Base-by-base conservation (phyloP, 2,329 filamentous ascomycete species). In the Diplocarpon mali region DNA sequence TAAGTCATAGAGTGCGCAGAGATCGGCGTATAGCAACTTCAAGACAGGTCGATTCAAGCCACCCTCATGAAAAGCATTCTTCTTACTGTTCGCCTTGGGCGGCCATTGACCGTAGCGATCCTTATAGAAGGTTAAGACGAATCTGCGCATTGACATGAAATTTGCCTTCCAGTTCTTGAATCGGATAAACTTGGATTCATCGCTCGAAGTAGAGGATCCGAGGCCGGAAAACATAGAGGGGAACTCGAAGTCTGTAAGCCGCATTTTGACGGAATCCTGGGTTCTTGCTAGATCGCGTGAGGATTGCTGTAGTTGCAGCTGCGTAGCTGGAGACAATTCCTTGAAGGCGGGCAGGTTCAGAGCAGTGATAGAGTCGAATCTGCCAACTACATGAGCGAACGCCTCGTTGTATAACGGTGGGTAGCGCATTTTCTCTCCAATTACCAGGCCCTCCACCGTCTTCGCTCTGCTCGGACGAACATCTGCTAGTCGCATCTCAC, bases 171-270 rank as follows among this genome's bases (percentile, higher is more conserved):
- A 96, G 24, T 76, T 73, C 62, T 88, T 87, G 69, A 93, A 96
- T 16, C 81, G 79, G 35, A 95, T 76, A 14, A 78, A 68, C 60
- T 81, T 89, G 51, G 85, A 80, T 62, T 94, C 87, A 1, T 72
- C 72, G 16, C 78, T 75, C 1, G 83, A 86, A 10, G 82, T 89
- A 3, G 87, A 94, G 62, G 81, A 88, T 58, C 86, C 90, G 53
- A 88, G 78, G 29, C 92, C 92, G 0, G 87, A 78, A 60, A 95
- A 96, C 5, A 96, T 69, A 0, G 85, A 84, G 0, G 89, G 88
- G 56, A 95, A 95, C 28, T 95, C 86, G 55, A 96, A 96, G 49
- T 87, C 78, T 46, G 85, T 79, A n/a, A 96, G 69, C 35, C 85
- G 81, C 28, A 69, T 67, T 52, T 85, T 82, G 53, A 88, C 76